Conservation (phyloP, 805 yeast genomes). For the Metschnikowia baotianmanensis region DNA sequence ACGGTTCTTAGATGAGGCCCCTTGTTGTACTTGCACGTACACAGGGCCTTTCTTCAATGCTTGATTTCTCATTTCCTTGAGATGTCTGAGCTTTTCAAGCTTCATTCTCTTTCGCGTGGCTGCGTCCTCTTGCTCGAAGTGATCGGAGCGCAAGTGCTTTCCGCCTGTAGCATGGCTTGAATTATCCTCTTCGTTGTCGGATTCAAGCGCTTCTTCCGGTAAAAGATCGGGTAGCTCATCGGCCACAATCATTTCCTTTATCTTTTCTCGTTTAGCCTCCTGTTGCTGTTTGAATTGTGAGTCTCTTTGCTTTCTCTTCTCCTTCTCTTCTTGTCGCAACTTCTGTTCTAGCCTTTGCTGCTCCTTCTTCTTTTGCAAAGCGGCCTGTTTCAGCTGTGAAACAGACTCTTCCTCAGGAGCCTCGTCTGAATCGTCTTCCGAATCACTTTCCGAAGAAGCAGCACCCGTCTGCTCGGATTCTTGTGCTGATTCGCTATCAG, state of each 20-base stretch:
- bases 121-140: conserved; percentile 32
- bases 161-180: conserved; percentile 15
- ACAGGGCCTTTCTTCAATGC: conserved; percentile 41
- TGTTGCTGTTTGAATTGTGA: conserved; percentile 36
- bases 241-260: conserved; percentile 14
- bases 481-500: conserved; percentile 14
- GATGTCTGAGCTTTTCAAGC: conserved; percentile 31
- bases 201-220: conserved; percentile 39
- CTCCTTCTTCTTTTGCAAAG: conserved; percentile 27
- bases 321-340: conserved; percentile 28
- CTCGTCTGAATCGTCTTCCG: conserved; percentile 28
- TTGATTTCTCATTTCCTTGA: conserved; percentile 25
- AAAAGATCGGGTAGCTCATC: conserved; percentile 40
- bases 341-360: conserved; percentile 24
- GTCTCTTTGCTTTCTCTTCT: conserved; percentile 36
- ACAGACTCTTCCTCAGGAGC: conserved; percentile 47
- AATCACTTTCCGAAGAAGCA: not conserved
- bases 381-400: conserved; percentile 24
- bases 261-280: conserved; percentile 24
- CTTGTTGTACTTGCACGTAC: conserved; percentile 34
- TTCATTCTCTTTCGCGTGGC: conserved; percentile 29
- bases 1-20: conserved; percentile 21
- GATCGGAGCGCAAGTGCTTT: conserved; percentile 34
- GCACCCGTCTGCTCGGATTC: conserved; percentile 7
- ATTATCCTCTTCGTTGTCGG: conserved; percentile 18